These are phyloP conservation scores for Juglanconis oblonga DNA, from an alignment of 2,329 filamentous ascomycete genomes.

Conservation along the genomic window DNA sequence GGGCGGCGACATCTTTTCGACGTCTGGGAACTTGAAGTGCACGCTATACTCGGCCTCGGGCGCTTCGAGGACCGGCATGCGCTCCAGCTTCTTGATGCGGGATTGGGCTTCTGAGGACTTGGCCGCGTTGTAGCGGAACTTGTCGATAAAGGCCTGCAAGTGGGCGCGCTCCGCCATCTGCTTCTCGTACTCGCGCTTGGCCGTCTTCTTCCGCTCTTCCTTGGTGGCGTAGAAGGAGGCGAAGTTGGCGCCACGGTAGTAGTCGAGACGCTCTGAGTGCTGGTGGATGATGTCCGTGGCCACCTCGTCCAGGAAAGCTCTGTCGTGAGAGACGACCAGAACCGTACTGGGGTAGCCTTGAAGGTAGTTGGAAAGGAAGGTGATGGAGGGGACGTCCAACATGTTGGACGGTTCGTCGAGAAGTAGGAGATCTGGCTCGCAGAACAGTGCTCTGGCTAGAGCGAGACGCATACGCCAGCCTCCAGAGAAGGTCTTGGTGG, in stretches of 20 bases:
- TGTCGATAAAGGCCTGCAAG: slow-evolving; percentile 97
- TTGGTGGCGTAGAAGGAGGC: slow-evolving; percentile 96
- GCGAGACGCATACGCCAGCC: slow-evolving; percentile 99
- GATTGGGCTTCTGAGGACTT: slow-evolving; percentile 98
- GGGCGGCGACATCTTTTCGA: slow-evolving; percentile 94
- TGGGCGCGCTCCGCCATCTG: slow-evolving; percentile 94
- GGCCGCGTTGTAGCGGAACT: slow-evolving; percentile 98
- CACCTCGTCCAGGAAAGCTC: slow-evolving; percentile 97
- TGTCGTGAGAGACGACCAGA: slow-evolving; percentile 96
- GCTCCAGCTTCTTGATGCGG: slow-evolving; percentile 97
- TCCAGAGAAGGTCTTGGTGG: slow-evolving; percentile 97
- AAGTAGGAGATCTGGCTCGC: slow-evolving; percentile 90
- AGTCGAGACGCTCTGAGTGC: slow-evolving; percentile 93
- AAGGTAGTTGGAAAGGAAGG: slow-evolving; percentile 94
- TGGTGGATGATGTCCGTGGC: slow-evolving; percentile 99
- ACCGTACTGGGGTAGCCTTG: slow-evolving; percentile 92
- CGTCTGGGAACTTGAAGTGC: slow-evolving; percentile 94
- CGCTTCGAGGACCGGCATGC: slow-evolving; percentile 86
- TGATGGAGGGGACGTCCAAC: slow-evolving; percentile 99
- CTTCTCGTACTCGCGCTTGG: slow-evolving; percentile 96
- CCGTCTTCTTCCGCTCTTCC: slow-evolving; percentile 94
- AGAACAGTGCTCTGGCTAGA: slow-evolving; percentile 91
- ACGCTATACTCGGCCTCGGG: slow-evolving; percentile 95
- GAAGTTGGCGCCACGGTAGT: slow-evolving; percentile 98
- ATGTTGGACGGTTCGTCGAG: slow-evolving; percentile 99